Conservation (phyloP, 148 eudicot genomes). For the Rhododendron griersonianum region DNA sequence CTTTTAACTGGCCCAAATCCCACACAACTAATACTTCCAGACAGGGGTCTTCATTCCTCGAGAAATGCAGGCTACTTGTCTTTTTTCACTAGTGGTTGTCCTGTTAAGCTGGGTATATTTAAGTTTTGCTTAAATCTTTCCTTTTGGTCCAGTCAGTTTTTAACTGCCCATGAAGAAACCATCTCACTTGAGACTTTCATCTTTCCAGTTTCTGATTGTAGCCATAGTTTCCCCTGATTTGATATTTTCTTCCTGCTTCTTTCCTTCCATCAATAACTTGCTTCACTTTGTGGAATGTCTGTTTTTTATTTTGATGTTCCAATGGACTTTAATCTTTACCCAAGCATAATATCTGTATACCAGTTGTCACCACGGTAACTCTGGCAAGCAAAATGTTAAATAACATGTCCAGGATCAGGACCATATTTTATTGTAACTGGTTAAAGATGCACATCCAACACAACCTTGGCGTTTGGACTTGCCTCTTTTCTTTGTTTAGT, state of each 20-base stretch:
- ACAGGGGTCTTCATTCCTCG: neutral
- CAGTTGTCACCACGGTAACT: neutral
- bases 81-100: neutral
- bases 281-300: neutral
- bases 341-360: neutral
- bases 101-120: neutral
- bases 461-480: neutral
- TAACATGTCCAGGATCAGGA: neutral
- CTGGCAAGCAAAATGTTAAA: neutral
- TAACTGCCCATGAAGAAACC: neutral
- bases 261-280: neutral
- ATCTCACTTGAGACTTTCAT: neutral
- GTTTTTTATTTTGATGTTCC: neutral
- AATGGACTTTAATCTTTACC: neutral
- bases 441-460: neutral
- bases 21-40: too few species aligned
- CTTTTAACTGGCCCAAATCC: too few species aligned
- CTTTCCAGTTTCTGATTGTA: neutral
- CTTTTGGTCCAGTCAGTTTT: neutral
- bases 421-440: constrained; percentile 1
- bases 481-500: neutral
- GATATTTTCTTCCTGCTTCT: neutral
- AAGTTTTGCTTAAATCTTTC: neutral
- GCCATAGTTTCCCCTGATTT: neutral
- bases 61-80: neutral